A percentile compares a stretch with the other conserved stretches of the same genome.
Evolutionary conservation across 768 basidiomycete genomes (phyloP).

Genomic region (Mycena polygramma): DNA sequence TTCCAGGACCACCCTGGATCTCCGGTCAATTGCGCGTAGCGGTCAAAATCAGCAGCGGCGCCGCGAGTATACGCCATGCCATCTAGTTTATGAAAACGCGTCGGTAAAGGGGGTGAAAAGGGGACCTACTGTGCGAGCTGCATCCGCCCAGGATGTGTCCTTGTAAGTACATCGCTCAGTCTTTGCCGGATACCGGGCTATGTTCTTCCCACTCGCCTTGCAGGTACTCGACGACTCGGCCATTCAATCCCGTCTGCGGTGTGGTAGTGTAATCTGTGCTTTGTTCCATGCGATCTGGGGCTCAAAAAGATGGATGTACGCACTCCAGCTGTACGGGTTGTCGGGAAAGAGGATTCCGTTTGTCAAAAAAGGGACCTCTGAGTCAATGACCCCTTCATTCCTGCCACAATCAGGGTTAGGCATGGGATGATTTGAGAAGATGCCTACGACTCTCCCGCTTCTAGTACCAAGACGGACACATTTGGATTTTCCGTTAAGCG

Average conservation of each 20-base stretch:
- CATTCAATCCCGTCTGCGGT: conserved; percentile 18
- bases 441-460: conserved; percentile 18
- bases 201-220: conserved; percentile 5
- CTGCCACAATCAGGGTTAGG: conserved; percentile 8
- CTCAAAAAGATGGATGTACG: background rate
- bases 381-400: conserved; percentile 2
- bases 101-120: background rate
- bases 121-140: conserved; percentile 18
- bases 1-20: conserved; percentile 50
- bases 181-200: background rate
- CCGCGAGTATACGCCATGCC: conserved; percentile 44
- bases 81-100: background rate
- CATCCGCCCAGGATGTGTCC: conserved; percentile 18
- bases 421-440: conserved; percentile 1
- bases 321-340: conserved; percentile 26
- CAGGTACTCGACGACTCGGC: conserved; percentile 9
- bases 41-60: conserved; percentile 45
- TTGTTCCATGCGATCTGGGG: background rate
- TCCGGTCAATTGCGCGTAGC: conserved; percentile 41
- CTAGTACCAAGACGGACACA: conserved; percentile 19
- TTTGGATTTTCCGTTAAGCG: conserved; percentile 15
- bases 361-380: conserved; percentile 12
- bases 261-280: conserved; percentile 22
- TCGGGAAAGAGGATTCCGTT: background rate
- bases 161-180: conserved; percentile 10